Percentiles rank a stretch among this genome's conserved stretches.
These are phyloP conservation scores for Parascedosporium putredinis DNA, from an alignment of 2,329 filamentous ascomycete genomes.

Conservation along the genomic window DNA sequence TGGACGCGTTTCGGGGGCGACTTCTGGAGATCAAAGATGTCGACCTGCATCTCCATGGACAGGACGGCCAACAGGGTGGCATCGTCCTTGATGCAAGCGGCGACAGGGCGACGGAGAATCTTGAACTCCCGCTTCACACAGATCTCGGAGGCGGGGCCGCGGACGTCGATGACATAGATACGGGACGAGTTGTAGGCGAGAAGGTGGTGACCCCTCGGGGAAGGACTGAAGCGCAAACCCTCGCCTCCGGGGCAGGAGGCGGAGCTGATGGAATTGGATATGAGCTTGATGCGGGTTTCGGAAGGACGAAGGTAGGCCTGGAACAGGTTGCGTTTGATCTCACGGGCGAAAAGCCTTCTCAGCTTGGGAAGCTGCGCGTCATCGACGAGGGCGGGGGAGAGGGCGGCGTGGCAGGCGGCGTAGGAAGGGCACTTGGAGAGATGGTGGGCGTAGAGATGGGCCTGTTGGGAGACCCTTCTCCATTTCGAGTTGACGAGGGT, in stretches of 20 bases:
- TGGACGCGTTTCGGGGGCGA: slow-evolving; percentile 60
- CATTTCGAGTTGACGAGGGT: slow-evolving; percentile 55
- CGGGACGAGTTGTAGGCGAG: slow-evolving; percentile 78
- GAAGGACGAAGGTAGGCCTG: slow-evolving; percentile 62
- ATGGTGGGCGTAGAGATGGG: slow-evolving; percentile 53
- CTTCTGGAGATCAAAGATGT: slow-evolving; percentile 65
- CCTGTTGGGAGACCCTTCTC: slow-evolving; percentile 52
- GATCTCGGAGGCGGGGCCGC: slow-evolving; percentile 44
- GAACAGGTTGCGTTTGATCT: slow-evolving; percentile 69
- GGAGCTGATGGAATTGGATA: slow-evolving; percentile 75
- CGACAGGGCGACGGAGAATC: slow-evolving; percentile 62
- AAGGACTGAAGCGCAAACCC: slow-evolving; percentile 75
- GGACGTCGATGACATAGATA: slow-evolving; percentile 67
- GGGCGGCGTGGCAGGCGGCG: slow-evolving; percentile 35
- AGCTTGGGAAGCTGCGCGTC: slow-evolving; percentile 47
- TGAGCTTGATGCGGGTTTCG: slow-evolving; percentile 64
- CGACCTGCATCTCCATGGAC: slow-evolving; percentile 72
- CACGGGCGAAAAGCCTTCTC: slow-evolving; percentile 55
- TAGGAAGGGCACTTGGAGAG: slow-evolving; percentile 52
- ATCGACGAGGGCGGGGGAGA: slow-evolving; percentile 24
- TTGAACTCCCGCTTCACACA: slow-evolving; percentile 68
- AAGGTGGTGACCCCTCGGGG: slow-evolving; percentile 61
- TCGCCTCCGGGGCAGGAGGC: slow-evolving; percentile 75
- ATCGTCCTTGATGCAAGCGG: slow-evolving; percentile 71
- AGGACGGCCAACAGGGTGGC: slow-evolving; percentile 67